Base-by-base conservation (phyloP, 768 basidiomycete species). In the Baorangia bicolor region DNA sequence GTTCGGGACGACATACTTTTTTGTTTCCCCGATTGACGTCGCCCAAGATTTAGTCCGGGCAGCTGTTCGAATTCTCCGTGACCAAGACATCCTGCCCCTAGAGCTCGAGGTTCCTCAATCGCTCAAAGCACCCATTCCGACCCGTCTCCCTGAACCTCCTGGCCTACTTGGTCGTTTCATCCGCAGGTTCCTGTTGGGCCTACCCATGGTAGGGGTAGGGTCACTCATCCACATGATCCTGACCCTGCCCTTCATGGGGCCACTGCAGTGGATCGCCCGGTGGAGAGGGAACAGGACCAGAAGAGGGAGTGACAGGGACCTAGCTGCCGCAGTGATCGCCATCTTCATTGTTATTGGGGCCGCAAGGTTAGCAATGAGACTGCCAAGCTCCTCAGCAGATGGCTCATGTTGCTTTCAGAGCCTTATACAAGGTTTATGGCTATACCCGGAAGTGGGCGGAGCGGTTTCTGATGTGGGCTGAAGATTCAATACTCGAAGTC, bases 401-500 rank as follows among this genome's bases (percentile, higher is more conserved):
- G 53, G 33, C 62, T 55, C 35, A 58, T 43, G 44, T 41, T 14
- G 50, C 51, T 48, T 52, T 41, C 56, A 92, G 90, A 63, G 87
- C 90, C 12, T 64, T 92, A 30, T 81, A 79, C 64, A 80, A 87
- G 59, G 86, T 92, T 3, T 92, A 90, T 67, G 71, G 75, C 51
- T 64, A 86, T 31, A 91, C 88, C 2, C 78, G 87, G 64, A 74
- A 66, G 34, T 64, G 81, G 31, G 80, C 86, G 2, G 83, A 86
- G 64, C 78, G 82, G 23, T 51, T 87, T 21, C 75, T 92, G 33
- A 74, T 83, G 10, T 82, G 86, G 31, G 90, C 90, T 5, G 90
- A 92, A 66, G 86, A 90, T 68, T 86, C 84, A 3, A 92, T 92
- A 56, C 74, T 92, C 34, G 90, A 92, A 70, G 90, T 92, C 49